These are phyloP conservation scores for Colletotrichum incanum DNA, from an alignment of 2,329 filamentous ascomycete genomes.

Conservation along the genomic window DNA sequence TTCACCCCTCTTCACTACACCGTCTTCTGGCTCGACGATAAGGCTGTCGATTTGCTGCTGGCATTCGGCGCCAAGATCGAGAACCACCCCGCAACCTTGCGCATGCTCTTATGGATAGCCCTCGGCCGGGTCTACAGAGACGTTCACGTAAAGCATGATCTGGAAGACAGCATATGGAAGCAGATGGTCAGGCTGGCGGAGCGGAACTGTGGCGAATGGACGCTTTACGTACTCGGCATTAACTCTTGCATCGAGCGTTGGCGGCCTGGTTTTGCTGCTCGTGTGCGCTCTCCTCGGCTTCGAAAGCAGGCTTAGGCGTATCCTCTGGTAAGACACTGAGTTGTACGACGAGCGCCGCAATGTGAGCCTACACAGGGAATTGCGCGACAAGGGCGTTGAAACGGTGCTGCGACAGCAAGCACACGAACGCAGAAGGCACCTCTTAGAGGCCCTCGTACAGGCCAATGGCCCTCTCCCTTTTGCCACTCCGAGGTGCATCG, in stretches of 20 bases:
- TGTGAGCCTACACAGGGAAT: not conserved
- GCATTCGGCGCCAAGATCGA: slow-evolving; percentile 7
- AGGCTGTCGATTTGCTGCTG: slow-evolving; percentile 17
- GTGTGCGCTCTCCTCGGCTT: not conserved
- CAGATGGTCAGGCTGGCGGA: not conserved
- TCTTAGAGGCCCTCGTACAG: slow-evolving; percentile 1
- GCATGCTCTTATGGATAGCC: slow-evolving; percentile 2
- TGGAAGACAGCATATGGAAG: not conserved
- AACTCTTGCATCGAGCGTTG: not conserved
- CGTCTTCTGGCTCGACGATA: slow-evolving; percentile 31
- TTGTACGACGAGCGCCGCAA: not conserved
- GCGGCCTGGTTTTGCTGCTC: slow-evolving; percentile 8
- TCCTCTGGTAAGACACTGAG: not conserved
- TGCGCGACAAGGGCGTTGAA: not conserved
- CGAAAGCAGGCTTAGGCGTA: not conserved
- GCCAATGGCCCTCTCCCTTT: not conserved
- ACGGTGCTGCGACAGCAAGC: not conserved
- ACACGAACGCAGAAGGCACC: not conserved
- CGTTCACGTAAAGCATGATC: not conserved
- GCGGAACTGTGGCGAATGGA: not conserved
- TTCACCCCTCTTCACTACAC: slow-evolving; percentile 32
- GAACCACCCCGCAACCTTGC: not conserved
- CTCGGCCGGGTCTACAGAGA: slow-evolving; percentile 10
- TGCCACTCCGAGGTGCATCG: not conserved
- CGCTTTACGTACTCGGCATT: not conserved